Percentiles rank a stretch among this genome's conserved stretches.
Conservation (phyloP, 768 basidiomycete species). For the Calvatia gigantea region DNA sequence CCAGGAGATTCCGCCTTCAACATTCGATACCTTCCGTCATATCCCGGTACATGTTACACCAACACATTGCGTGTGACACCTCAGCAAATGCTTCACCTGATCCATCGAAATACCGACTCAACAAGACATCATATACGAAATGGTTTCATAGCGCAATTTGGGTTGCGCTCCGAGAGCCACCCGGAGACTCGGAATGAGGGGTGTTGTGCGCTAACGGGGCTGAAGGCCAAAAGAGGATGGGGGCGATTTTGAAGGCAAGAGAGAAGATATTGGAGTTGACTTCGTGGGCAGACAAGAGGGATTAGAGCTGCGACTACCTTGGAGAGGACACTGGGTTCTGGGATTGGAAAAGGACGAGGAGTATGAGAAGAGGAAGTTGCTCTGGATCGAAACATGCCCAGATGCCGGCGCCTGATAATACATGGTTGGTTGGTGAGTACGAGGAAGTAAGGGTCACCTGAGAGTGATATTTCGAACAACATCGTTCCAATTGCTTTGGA, state of each 20-base stretch:
- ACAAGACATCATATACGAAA: constrained; percentile 42
- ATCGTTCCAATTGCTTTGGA: too few species aligned
- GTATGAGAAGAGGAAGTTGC: constrained; percentile 46
- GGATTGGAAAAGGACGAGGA: constrained; percentile 62
- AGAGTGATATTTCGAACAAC: too few species aligned
- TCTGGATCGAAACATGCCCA: constrained; percentile 29
- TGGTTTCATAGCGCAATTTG: constrained; percentile 55
- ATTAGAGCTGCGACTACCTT: constrained; percentile 63
- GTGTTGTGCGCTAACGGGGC: constrained; percentile 1
- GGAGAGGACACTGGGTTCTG: constrained; percentile 57
- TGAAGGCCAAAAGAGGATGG: constrained; percentile 37
- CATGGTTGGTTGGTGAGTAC: constrained; percentile 57
- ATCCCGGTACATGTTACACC: constrained; percentile 34
- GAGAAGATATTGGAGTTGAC: constrained; percentile 42
- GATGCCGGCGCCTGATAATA: constrained; percentile 38
- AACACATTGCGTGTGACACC: constrained; percentile 43
- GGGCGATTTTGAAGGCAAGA: constrained; percentile 45
- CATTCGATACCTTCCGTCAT: constrained; percentile 35
- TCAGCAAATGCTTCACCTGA: constrained; percentile 67
- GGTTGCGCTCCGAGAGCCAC: constrained; percentile 44
- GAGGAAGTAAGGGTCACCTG: neutral
- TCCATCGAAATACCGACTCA: constrained; percentile 45
- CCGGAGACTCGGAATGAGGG: constrained; percentile 73
- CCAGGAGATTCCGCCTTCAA: constrained; percentile 37
- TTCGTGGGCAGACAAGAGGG: constrained; percentile 28